Conservation (phyloP, 768 basidiomycete species). For the Leccinum longicurvipes region DNA sequence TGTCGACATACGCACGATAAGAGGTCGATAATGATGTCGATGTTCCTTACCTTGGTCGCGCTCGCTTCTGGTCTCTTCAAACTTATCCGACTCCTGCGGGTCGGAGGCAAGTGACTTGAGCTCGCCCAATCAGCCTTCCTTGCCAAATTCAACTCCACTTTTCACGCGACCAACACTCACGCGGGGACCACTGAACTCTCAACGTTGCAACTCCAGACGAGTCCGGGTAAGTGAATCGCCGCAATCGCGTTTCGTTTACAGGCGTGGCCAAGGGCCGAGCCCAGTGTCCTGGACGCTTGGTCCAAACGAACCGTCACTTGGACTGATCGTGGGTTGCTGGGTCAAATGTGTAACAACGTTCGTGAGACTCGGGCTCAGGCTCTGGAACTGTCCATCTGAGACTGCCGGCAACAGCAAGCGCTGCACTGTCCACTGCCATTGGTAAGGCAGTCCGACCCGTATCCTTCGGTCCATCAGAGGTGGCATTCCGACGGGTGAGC, state of each 20-base stretch:
- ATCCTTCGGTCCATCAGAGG: not conserved
- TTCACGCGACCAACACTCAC: slow-evolving; percentile 10
- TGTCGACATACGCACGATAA: not conserved
- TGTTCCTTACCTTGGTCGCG: not conserved
- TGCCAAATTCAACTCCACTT: slow-evolving; percentile 5
- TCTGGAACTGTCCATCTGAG: not conserved
- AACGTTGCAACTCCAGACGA: no score
- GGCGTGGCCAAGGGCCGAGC: not conserved
- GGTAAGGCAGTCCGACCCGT: not conserved
- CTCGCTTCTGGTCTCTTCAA: no score
- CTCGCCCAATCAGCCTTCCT: not conserved
- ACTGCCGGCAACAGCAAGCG: not conserved
- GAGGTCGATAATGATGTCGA: not conserved
- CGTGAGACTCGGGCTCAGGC: not conserved
- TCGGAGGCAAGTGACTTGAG: not conserved
- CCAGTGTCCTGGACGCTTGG: not conserved
- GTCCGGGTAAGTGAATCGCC: no score
- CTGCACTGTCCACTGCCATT: not conserved
- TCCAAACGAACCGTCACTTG: not conserved
- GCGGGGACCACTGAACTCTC: not conserved
- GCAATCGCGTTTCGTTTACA: no score
- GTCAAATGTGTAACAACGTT: not conserved
- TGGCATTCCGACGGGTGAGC: slow-evolving; percentile 2
- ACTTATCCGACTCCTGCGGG: no score
- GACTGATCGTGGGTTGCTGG: not conserved